phyloP scores from a whole-genome alignment of 129 eudicot genomes.

The Chrysanthemum seticuspe region DNA sequence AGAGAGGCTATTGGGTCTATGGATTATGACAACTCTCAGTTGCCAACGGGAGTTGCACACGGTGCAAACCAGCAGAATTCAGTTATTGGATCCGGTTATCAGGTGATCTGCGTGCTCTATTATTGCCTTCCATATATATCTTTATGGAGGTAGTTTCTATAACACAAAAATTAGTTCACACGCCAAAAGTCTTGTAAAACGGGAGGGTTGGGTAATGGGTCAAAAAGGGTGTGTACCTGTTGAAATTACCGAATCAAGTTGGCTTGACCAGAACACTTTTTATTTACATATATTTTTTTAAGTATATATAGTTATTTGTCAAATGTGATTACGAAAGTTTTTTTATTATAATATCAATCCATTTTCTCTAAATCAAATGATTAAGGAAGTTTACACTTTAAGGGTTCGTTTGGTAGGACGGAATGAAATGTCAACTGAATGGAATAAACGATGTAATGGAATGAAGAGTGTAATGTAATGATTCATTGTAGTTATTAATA shows the following conservation, averaged over 20 bases:
- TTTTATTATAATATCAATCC: not conserved
- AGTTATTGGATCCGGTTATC: constrained; percentile 52
- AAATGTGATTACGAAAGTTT: not conserved
- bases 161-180: too few relatives aligned
- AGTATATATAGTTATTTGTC: not conserved
- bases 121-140: not conserved
- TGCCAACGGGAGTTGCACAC: constrained; percentile 39
- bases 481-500: too few relatives aligned
- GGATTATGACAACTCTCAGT: constrained; percentile 38
- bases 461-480: too few relatives aligned
- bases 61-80: constrained; percentile 47
- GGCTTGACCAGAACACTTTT: not conserved
- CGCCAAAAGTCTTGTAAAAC: not conserved
- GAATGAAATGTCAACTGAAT: too few relatives aligned
- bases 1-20: constrained; percentile 41
- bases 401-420: too few relatives aligned
- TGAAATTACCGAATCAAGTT: not conserved
- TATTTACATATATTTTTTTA: too few relatives aligned
- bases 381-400: not conserved
- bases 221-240: not conserved
- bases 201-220: not conserved
- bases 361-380: not conserved
- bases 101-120: constrained; percentile 37
- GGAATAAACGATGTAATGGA: too few relatives aligned
- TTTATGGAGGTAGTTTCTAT: not conserved